phyloP scores from a whole-genome alignment of 2,329 filamentous ascomycete genomes.

The Ceratocystis alfenasii region DNA sequence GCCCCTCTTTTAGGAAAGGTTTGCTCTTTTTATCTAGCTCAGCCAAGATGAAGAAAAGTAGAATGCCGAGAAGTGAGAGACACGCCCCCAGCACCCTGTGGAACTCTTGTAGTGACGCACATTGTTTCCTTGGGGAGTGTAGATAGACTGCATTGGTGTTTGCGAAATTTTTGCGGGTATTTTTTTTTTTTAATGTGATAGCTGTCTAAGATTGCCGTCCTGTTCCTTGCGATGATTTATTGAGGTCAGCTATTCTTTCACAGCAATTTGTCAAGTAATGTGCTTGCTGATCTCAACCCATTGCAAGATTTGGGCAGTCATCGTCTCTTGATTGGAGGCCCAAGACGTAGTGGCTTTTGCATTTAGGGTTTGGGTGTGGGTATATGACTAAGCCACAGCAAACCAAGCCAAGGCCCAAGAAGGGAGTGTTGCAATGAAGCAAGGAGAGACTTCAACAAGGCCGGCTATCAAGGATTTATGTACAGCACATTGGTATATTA shows the following conservation, averaged over 20 bases:
- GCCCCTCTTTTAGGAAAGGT: neutral
- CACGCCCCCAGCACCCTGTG: constrained; percentile 1
- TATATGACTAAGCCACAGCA: neutral
- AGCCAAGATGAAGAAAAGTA: neutral
- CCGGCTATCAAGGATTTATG: no score
- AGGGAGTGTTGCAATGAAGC: neutral
- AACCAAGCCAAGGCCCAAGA: neutral
- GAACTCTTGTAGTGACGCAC: no score
- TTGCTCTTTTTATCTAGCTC: neutral
- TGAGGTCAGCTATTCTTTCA: no score
- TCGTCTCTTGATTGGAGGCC: neutral
- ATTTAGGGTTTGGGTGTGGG: neutral
- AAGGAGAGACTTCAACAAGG: neutral
- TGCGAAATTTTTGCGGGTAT: no score
- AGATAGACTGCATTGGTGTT: no score
- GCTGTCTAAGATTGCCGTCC: no score
- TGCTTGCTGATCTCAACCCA: no score
- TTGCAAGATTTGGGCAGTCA: no score
- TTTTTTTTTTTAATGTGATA: no score
- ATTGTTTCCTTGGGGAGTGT: no score
- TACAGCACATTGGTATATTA: neutral
- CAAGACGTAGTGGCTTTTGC: neutral
- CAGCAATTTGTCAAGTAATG: no score
- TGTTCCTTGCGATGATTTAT: no score
- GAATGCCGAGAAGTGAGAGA: neutral